phyloP scores from a whole-genome alignment of 441 rosid species.

The Corymbia citriodora region DNA sequence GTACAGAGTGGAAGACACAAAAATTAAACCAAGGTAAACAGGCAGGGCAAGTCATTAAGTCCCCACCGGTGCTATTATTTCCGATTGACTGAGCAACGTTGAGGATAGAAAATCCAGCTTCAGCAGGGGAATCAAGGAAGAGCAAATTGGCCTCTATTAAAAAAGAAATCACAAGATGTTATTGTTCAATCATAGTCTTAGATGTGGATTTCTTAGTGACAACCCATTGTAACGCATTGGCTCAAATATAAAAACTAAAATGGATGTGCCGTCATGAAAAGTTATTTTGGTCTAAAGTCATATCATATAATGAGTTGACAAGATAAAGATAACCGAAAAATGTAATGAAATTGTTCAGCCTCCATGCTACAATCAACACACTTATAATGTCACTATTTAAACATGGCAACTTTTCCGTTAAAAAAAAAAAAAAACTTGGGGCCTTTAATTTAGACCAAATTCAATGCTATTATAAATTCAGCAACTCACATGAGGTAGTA shows the following conservation, averaged over 20 bases:
- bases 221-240: background rate
- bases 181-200: background rate
- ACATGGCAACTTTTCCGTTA: background rate
- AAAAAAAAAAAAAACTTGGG: background rate
- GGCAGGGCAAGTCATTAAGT: background rate
- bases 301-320: background rate
- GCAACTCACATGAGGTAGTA: no score
- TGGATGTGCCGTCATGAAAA: fast-evolving
- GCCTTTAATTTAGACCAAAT: no score
- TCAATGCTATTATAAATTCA: background rate
- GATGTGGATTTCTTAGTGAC: background rate
- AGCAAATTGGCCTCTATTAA: background rate
- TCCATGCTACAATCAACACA: background rate
- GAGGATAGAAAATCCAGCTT: background rate
- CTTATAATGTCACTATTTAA: background rate
- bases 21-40: background rate
- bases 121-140: background rate
- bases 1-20: background rate
- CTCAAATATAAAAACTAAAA: background rate
- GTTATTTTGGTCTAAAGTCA: background rate
- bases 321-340: background rate
- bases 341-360: background rate
- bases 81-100: background rate
- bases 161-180: background rate
- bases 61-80: background rate